Base-by-base conservation (phyloP, 106 monocot genomes). In the Allium cepa region DNA sequence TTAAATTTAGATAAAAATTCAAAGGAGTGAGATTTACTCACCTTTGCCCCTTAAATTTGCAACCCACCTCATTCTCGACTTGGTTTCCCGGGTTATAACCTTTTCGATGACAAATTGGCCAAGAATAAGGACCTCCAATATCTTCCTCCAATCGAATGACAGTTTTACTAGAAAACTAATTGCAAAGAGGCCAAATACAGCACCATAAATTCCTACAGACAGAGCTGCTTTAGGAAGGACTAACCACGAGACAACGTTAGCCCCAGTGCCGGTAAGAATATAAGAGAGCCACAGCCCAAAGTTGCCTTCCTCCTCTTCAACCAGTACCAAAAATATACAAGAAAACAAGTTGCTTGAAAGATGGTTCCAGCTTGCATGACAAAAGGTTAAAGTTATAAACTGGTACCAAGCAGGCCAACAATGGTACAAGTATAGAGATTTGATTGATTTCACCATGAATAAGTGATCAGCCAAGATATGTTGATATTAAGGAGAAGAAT, bases 131-230 rank as follows among this genome's bases (percentile, higher is more conserved):
- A 99, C 99, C 60, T 99, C 99, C 61, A 99, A 82, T 27, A 99
- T 99, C 79, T 99, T 99, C 75, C 93, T 93, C 99, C 99, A 99
- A 75, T 99, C 92, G 90, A 89, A 99, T 0, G 90, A 93, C 74
- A 99, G 80, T 84, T 99, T 99, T 46, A 99, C 99, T 63, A 99
- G 83, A 47, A 99, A 90, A 59, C 99, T 99, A 15, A 99, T 86
- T 66, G 87, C 87, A 75, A 99, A 99, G 45, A 93, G 93, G 63
- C 90, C 99, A 81, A 99, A 99, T 9, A 99, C 99, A 58, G 93
- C 89, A 81, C 99, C 99, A 56, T 93, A 99, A 15, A 93, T 87
- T 76, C 99, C 99, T 13, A 99, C 72, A 16, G 93, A 93, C 36
- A 99, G 79, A 47, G 99, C 79, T 58, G 78, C 77, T 52, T 76